phyloP scores from a whole-genome alignment of 345 rosid species.

The Crucihimalaya himalaica region DNA sequence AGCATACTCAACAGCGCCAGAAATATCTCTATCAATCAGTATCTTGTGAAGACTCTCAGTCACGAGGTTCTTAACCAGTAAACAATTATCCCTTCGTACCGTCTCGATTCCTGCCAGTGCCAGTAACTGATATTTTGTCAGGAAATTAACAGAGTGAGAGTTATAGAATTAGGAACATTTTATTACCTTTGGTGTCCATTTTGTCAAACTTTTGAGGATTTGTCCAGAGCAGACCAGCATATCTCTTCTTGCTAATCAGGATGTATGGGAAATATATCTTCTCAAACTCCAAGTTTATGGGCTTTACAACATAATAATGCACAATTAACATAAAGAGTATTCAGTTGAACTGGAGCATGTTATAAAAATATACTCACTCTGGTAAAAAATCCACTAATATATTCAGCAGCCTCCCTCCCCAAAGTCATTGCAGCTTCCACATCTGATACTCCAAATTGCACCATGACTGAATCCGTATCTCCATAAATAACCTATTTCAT shows the following conservation, averaged over 20 bases:
- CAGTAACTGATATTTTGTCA: neutral
- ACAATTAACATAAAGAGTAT: slow-evolving; percentile 11
- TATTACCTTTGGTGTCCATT: slow-evolving; percentile 96
- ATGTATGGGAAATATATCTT: slow-evolving; percentile 92
- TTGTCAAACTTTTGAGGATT: slow-evolving; percentile 82
- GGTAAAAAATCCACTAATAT: slow-evolving; percentile 74
- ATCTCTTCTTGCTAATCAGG: too few species aligned
- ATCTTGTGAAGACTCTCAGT: slow-evolving; percentile 87
- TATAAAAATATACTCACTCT: slow-evolving; percentile 52
- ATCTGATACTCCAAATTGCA: slow-evolving; percentile 79
- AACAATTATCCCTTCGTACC: slow-evolving; percentile 94
- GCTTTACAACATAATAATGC: slow-evolving; percentile 50
- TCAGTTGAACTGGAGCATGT: neutral
- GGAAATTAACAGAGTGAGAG: neutral
- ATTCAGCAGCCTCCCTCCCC: slow-evolving; percentile 91
- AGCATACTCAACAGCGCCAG: slow-evolving; percentile 81
- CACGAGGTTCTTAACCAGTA: slow-evolving; percentile 87
- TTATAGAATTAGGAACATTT: neutral
- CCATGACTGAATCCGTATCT: slow-evolving; percentile 98
- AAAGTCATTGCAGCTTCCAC: slow-evolving; percentile 80
- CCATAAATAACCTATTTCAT: slow-evolving; percentile 78
- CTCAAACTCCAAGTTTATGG: slow-evolving; percentile 95
- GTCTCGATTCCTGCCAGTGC: slow-evolving; percentile 79
- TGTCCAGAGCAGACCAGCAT: slow-evolving; percentile 94
- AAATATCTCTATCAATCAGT: slow-evolving; percentile 77